Conservation (phyloP, 2,329 filamentous ascomycete genomes). For the Cryoendolithus antarcticus region DNA sequence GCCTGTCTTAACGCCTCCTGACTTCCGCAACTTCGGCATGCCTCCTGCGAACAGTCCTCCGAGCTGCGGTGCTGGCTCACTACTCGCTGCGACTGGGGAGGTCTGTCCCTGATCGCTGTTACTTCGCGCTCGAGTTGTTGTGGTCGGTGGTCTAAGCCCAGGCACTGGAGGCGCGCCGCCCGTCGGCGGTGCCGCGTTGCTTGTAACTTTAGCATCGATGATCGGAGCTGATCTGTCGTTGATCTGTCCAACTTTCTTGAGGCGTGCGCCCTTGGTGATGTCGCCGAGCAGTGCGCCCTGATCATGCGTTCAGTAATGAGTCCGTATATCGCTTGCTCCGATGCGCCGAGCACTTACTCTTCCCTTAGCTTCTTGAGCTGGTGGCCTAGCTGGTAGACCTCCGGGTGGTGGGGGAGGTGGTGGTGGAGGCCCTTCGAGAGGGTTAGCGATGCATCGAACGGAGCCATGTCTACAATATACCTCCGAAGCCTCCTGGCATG, state of each 20-base stretch:
- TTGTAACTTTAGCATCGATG: conserved; percentile 46
- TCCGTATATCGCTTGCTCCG: background rate
- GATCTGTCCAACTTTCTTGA: conserved; percentile 71
- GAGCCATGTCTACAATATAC: conserved; percentile 13
- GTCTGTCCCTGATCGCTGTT: conserved; percentile 59
- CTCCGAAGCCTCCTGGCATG: conserved; percentile 43
- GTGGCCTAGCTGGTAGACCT: conserved; percentile 44
- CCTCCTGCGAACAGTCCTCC: conserved; percentile 83
- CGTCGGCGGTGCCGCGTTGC: conserved; percentile 42
- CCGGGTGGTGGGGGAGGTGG: conserved; percentile 52
- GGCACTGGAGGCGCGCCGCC: conserved; percentile 76
- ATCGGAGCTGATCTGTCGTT: conserved; percentile 84
- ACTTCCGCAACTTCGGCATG: conserved; percentile 89
- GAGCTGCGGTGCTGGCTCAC: conserved; percentile 60
- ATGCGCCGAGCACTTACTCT: conserved; percentile 43
- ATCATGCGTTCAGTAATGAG: background rate
- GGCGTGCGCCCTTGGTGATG: conserved; percentile 64
- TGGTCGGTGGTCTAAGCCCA: conserved; percentile 59
- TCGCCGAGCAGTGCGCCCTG: conserved; percentile 80
- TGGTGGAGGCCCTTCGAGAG: conserved; percentile 38
- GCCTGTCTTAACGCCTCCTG: conserved; percentile 50
- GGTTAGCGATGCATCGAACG: background rate
- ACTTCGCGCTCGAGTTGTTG: conserved; percentile 60
- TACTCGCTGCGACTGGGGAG: conserved; percentile 35
- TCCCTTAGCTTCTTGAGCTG: conserved; percentile 41